Conservation (phyloP, 768 basidiomycete genomes). For the Lentinus brumalis region DNA sequence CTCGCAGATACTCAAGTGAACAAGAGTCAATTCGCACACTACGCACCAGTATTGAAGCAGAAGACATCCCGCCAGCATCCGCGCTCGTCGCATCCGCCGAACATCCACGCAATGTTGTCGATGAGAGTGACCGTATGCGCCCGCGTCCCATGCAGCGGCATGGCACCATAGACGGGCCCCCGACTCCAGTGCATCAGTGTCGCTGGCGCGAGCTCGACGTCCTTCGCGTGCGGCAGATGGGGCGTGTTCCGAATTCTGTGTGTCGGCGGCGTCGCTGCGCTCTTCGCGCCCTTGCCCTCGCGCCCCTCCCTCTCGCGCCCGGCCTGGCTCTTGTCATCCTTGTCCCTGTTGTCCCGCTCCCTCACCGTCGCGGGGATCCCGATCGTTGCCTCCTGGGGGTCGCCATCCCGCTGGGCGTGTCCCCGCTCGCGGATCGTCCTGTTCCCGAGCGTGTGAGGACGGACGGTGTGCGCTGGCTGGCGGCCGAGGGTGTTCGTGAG, state of each 20-base stretch:
- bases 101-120: constrained; percentile 81
- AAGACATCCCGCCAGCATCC: constrained; percentile 76
- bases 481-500: constrained; percentile 21
- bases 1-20: not conserved
- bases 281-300: constrained; percentile 14
- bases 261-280: constrained; percentile 21
- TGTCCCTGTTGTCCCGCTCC: constrained; percentile 18
- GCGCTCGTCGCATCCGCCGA: constrained; percentile 87
- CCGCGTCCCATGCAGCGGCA: constrained; percentile 71
- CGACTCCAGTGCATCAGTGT: constrained; percentile 86
- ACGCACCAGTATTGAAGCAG: constrained; percentile 80
- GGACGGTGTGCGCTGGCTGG: constrained; percentile 17
- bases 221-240: constrained; percentile 60
- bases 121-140: constrained; percentile 86
- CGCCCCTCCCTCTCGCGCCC: constrained; percentile 16
- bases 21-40: not conserved
- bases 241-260: constrained; percentile 51
- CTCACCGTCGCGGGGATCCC: constrained; percentile 17
- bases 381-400: constrained; percentile 16
- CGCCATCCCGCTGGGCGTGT: constrained; percentile 9
- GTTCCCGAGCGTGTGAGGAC: constrained; percentile 14
- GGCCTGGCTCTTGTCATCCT: constrained; percentile 3
- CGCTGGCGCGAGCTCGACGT: constrained; percentile 61
- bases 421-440: constrained; percentile 17
- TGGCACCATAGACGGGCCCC: constrained; percentile 73